A percentile compares a stretch with the other conserved stretches of the same genome.
Conservation (phyloP, 1,284 basidiomycete species). For the Pseudozyma sp. region DNA sequence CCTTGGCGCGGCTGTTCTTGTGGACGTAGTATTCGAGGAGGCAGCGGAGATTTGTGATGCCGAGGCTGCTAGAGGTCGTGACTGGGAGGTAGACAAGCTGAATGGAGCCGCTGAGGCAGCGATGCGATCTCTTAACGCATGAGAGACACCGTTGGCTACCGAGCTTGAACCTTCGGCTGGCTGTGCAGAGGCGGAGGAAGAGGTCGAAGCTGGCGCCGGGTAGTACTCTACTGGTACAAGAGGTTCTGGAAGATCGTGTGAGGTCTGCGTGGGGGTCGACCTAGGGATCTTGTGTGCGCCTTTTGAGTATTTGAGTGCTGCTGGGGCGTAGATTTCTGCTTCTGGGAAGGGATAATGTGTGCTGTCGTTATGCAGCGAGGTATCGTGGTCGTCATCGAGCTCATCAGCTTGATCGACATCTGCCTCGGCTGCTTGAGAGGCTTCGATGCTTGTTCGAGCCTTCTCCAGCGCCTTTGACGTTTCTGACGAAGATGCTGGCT, state of each 20-base stretch:
- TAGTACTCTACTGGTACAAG: conserved; percentile 20
- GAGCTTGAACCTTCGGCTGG: conserved; percentile 9
- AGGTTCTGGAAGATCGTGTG: conserved; percentile 20
- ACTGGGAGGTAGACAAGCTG: conserved; percentile 13
- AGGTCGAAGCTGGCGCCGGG: conserved; percentile 6
- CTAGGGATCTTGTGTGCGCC: conserved; percentile 43
- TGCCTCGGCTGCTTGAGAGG: neutral
- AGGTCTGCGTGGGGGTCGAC: neutral
- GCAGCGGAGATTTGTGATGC: conserved; percentile 5
- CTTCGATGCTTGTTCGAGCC: neutral
- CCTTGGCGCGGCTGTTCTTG: conserved; percentile 11
- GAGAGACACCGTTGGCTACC: conserved; percentile 25
- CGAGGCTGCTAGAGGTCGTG: conserved; percentile 7
- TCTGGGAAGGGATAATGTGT: conserved; percentile 33
- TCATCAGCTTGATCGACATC: neutral
- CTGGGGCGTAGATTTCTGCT: conserved; percentile 46
- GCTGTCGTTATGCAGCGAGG: neutral
- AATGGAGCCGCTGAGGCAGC: conserved; percentile 24
- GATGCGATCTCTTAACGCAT: conserved; percentile 22
- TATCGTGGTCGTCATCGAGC: conserved; percentile 2
- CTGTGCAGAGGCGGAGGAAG: neutral
- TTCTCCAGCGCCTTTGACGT: neutral
- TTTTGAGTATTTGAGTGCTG: conserved; percentile 51
- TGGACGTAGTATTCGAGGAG: conserved; percentile 2
- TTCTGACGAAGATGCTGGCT: conserved; percentile 4